Base-by-base conservation (phyloP, 768 basidiomycete genomes). In the Xerocomellus amylosporus region DNA sequence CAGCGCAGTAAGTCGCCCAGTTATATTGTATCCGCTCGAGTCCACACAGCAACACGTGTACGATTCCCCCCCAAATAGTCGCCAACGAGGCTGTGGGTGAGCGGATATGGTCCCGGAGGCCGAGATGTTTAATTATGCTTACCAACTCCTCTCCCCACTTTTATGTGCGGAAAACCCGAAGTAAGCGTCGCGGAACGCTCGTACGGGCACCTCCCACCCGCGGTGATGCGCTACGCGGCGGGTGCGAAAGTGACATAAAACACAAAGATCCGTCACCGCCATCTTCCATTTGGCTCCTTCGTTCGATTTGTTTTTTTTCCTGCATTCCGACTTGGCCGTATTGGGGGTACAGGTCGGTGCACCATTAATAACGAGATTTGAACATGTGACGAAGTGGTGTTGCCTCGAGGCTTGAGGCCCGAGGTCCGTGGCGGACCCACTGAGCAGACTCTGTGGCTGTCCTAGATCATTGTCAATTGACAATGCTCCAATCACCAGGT, bases 131-230 rank as follows among this genome's bases (percentile, higher is more conserved):
- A 43, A 51, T 53, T 43, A n/a, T 43, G 15, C 51, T 30, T 49
- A 17, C 40, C 47, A 28, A 26, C 31, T 26, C 24, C n/a, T 37
- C 31, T 36, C 55, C 39, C 20, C 31, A 34, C 10, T 20, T 36
- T 26, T 44, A 39, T 22, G 33, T 38, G 6, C 56, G 62, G 48
- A 48, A 46, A 41, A 2, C 41, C 58, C 53, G 54, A 62, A 57
- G 53, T 47, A 43, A 67, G 47, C 19, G 49, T 65, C 60, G 66
- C 66, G 63, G 65, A 58, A 65, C 12, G 54, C 46, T 65, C 63
- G 58, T 56, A 28, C 8, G 30, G 33, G 15, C 6, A 15, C 34
- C 24, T 3, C 12, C 55, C 49, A 44, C 31, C 63, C 56, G 52
- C 59, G 64, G 63, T 46, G 41, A 53, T 61, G 51, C 19, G 13